A percentile compares a stretch with the other conserved stretches of the same genome.
Evolutionary conservation across 176 grass and related monocot species (phyloP).

Genomic region (Pontederia crassipes): DNA sequence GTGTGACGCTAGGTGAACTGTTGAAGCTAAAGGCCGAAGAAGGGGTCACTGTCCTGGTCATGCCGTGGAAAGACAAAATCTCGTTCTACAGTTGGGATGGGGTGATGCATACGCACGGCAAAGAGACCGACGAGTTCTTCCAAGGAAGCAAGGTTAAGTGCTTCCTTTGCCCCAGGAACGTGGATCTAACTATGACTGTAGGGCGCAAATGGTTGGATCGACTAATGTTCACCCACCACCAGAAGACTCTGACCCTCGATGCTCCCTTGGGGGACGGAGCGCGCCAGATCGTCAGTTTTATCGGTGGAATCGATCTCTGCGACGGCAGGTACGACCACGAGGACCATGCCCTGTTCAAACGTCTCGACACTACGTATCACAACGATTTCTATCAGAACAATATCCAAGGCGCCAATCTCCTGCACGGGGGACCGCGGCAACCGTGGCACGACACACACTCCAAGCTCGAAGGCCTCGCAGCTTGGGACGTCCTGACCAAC

Average conservation of each 20-base stretch:
- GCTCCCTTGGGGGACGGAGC: conserved; percentile 14
- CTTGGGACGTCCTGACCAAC: conserved; percentile 80
- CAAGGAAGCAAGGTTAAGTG: conserved; percentile 58
- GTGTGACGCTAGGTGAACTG: conserved; percentile 56
- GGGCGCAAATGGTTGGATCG: too few species aligned
- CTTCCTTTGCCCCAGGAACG: conserved; percentile 67
- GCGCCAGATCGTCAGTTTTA: conserved; percentile 54
- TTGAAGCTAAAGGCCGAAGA: conserved; percentile 73
- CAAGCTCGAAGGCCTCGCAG: conserved; percentile 48
- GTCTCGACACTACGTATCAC: conserved; percentile 42
- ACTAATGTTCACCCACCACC: conserved; percentile 98
- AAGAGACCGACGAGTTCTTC: conserved; percentile 60
- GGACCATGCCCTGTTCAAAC: conserved; percentile 60
- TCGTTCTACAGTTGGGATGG: conserved; percentile 59
- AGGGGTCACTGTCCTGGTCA: conserved; percentile 68
- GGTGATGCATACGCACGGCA: conserved; percentile 72
- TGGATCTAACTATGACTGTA: conserved; percentile 44
- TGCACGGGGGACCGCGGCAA: conserved; percentile 64
- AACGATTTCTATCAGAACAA: conserved; percentile 76
- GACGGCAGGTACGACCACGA: conserved; percentile 78
- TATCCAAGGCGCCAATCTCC: conserved; percentile 34
- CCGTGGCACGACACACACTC: conserved; percentile 89
- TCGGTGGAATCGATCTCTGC: conserved; percentile 53
- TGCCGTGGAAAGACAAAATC: conserved; percentile 83
- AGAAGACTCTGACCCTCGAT: conserved; percentile 69